Conservation (phyloP, 164 flowering plant species). For the Umbellularia californica region DNA sequence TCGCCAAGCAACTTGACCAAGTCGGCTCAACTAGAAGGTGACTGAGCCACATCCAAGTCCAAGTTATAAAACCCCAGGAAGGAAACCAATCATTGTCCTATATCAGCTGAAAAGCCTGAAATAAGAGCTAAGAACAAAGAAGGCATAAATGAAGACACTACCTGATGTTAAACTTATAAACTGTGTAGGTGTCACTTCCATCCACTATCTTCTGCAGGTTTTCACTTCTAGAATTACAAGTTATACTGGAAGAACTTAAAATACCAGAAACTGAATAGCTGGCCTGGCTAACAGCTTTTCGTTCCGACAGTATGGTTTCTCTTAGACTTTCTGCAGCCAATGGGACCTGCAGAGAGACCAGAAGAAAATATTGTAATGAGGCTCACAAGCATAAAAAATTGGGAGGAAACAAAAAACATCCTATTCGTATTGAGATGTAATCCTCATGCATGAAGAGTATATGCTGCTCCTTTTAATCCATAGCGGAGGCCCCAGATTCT, state of each 20-base stretch:
- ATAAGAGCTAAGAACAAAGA: background rate
- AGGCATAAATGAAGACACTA: slow-evolving; percentile 11
- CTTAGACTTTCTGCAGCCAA: slow-evolving; percentile 41
- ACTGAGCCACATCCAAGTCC: no score
- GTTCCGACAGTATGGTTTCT: slow-evolving; percentile 48
- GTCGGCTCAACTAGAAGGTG: no score
- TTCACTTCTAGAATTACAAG: slow-evolving; percentile 44
- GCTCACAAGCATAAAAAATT: background rate
- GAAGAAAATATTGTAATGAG: background rate
- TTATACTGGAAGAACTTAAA: slow-evolving; percentile 55
- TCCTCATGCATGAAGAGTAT: background rate
- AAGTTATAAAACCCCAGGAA: no score
- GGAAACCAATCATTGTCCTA: background rate
- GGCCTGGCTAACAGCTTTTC: slow-evolving; percentile 35
- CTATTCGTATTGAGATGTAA: background rate
- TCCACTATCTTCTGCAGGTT: slow-evolving; percentile 57
- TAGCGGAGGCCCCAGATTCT: background rate
- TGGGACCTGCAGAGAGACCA: slow-evolving; percentile 35
- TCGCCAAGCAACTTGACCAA: no score
- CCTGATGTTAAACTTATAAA: slow-evolving; percentile 66
- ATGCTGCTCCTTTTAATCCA: background rate
- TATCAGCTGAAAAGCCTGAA: background rate
- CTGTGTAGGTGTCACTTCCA: slow-evolving; percentile 29
- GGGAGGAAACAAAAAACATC: background rate
- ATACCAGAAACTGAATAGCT: slow-evolving; percentile 69